Base-by-base conservation (phyloP, 2,329 filamentous ascomycete species). In the Myriosclerotinia curreyana region DNA sequence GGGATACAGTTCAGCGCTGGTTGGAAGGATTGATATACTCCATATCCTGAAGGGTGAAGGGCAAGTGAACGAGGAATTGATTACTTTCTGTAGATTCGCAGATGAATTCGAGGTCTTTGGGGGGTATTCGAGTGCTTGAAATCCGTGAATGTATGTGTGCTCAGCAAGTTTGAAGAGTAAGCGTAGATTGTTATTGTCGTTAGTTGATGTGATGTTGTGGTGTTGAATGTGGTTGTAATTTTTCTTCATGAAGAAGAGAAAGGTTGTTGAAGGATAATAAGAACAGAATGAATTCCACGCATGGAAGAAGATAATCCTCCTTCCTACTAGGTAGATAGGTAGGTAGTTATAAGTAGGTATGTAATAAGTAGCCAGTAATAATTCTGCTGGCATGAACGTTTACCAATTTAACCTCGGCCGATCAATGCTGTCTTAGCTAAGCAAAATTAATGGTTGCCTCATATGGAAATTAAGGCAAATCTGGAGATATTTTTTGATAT, bases 401-500 rank as follows among this genome's bases (percentile, higher is more conserved):
- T 14, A 3, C 17, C 22, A 49, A 28, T 28, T 49, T 1, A 49
- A 7, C 11, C 46, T 36, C 31, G 28, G 8, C 25, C 14, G 3
- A 25, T 42, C 55, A 58, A 58, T 58, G n/a, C n/a, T n/a, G n/a
- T n/a, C n/a, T n/a, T 36, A 20, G 17, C 6, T 59, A 59, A 58
- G 55, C 55, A 48, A 14, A 3, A 17, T 25, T 22, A 12, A 22
- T 59, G 8, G 20, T 25, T 48, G 55, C 55, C 55, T 59, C 28
- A 59, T 59, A 14, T 28, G 31, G 4, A 17, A 48, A 38, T 20
- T 59, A 36, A 59, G 55, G 55, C 55, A 36, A 6, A 4, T 20
- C 4, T 59, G 12, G 59, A 62, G 31, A 62, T 62, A 40, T 56
- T 62, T 62, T 62, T 56, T 38, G 60, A 62, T 36, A 28, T 36